Evolutionary conservation across 2,329 filamentous ascomycete species (phyloP).

Genomic region (Gremmenia infestans): DNA sequence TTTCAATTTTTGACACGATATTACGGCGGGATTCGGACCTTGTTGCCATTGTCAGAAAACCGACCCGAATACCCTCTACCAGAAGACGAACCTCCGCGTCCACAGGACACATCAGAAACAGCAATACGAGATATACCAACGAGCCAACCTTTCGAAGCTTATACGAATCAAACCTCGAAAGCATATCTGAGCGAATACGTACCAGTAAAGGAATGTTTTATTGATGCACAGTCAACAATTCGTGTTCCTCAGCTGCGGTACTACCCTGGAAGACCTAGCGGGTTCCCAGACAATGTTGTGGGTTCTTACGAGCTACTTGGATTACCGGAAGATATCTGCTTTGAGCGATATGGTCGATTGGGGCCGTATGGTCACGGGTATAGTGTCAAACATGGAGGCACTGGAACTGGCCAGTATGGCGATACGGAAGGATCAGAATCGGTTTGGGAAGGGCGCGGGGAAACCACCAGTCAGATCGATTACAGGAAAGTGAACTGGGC

Average conservation of each 20-base stretch:
- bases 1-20: conserved; percentile 85
- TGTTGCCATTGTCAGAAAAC: conserved; percentile 63
- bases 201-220: conserved; percentile 66
- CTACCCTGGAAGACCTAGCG: conserved; percentile 72
- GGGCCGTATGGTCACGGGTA: conserved; percentile 91
- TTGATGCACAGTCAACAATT: conserved; percentile 63
- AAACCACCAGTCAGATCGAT: conserved; percentile 60
- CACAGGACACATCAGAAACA: conserved; percentile 31
- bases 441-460: conserved; percentile 59
- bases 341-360: conserved; percentile 83
- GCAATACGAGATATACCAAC: conserved; percentile 36
- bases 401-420: conserved; percentile 79
- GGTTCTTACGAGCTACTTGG: conserved; percentile 83
- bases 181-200: conserved; percentile 46
- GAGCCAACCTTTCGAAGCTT: conserved; percentile 58
- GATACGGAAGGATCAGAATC: conserved; percentile 75
- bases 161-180: conserved; percentile 46
- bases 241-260: conserved; percentile 66
- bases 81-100: conserved; percentile 51
- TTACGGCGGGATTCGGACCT: conserved; percentile 75
- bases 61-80: conserved; percentile 74
- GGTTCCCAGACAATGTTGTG: conserved; percentile 78
- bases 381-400: conserved; percentile 69
- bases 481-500: conserved; percentile 76
- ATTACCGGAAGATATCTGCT: conserved; percentile 81